Conservation (phyloP, 1,284 basidiomycete species). For the Chondrostereum purpureum region DNA sequence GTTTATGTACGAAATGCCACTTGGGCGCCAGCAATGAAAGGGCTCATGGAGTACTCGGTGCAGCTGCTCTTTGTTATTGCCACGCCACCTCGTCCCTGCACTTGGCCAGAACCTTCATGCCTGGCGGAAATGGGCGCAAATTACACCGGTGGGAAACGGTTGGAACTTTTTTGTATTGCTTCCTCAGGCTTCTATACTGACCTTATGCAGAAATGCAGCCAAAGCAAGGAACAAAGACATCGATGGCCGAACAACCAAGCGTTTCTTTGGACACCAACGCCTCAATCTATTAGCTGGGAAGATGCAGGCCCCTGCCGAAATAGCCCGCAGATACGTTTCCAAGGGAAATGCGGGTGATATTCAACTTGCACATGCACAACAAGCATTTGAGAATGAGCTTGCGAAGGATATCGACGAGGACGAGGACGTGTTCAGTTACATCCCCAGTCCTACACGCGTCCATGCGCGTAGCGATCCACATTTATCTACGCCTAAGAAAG, state of each 20-base stretch:
- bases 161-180: too few relatives aligned
- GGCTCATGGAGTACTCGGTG: too few relatives aligned
- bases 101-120: too few relatives aligned
- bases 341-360: slow-evolving; percentile 16
- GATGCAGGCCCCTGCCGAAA: slow-evolving; percentile 9
- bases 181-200: too few relatives aligned
- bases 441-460: neutral
- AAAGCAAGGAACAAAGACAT: slow-evolving; percentile 46
- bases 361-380: slow-evolving; percentile 27
- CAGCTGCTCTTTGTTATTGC: too few relatives aligned
- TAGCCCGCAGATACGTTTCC: too few relatives aligned
- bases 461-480: slow-evolving; percentile 7
- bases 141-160: too few relatives aligned
- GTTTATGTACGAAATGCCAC: too few relatives aligned
- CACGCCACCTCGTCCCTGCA: too few relatives aligned
- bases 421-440: neutral
- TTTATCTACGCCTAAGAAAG: slow-evolving; percentile 15
- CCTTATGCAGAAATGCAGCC: slow-evolving; percentile 40
- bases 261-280: slow-evolving; percentile 49
- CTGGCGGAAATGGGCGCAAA: too few relatives aligned
- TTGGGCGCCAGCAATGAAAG: too few relatives aligned
- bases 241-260: slow-evolving; percentile 41
- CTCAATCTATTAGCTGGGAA: slow-evolving; percentile 40
- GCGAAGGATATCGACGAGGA: neutral
- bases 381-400: neutral